Evolutionary conservation across 192 early-diverging fungal genomes (phyloP), one percentile per base, ranked within the genome.

Genomic region (Mortierella alpina): DNA sequence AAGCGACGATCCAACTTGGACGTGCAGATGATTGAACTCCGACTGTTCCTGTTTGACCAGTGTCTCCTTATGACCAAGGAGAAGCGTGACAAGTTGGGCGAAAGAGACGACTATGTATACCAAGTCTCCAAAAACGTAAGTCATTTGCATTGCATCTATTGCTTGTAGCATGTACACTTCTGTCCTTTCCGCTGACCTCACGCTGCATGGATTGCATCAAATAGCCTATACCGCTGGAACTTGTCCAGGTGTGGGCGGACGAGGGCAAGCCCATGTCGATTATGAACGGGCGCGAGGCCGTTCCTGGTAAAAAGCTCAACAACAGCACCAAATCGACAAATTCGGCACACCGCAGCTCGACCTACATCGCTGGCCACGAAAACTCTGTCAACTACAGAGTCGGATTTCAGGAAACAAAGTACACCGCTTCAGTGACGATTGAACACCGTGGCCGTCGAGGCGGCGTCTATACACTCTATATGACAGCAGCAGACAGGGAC

Each of bases 21-120:
- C 48, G 74, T 81, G 2, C 91, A 91, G 60, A 89, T 90, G 42
- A 82, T 90, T 15, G 92, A 93, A n/a, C 73, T 97, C 40, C 85
- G 88, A 60, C 85, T 98, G n/a, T 93, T 94, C 68, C 73, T 99
- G 55, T 91, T 99, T 45, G 97, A 99, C 77, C 93, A 98, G 73
- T 88, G 89, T 69, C 66, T 95, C n/a, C 79, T 95, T 39, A 89
- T 95, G 83, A 90, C 91, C 63, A 93, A 91, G 60, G 82, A 84
- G 62, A 95, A 92, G 72, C 83, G 80, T 11, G 85, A 89, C 49
- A 82, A 86, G 64, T 73, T 85, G 47, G 84, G 85, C 7, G 90
- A 90, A 41, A 75, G 63, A 46, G 86, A 90, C 54, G 86, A 73
- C 50, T 90, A 87, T 66, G 72, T 93, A 7, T 84, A 88, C 57